Evolutionary conservation across 2,329 filamentous ascomycete genomes (phyloP), one percentile per base, ranked within the genome.

Genomic region (Colletotrichum eremochloae): DNA sequence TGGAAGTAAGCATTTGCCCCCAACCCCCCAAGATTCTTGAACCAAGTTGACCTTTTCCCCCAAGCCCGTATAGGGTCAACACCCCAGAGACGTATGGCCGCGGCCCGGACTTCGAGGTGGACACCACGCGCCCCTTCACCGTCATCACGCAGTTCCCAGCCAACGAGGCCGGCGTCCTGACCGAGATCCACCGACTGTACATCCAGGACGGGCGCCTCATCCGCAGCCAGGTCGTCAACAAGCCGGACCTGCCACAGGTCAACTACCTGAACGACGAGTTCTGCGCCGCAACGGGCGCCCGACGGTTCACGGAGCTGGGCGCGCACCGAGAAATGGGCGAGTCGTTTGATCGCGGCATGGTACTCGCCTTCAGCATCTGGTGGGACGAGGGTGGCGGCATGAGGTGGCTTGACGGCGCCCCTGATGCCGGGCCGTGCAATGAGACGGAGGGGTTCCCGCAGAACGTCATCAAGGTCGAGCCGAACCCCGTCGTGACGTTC

Each of bases 61-160:
- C 31, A 53, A 53, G 50, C 77, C 78, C 82, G 9, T 85, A 84
- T 76, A 75, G 38, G 63, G 75, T 57, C 61, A 40, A 68, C 36
- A 60, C 63, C 44, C 58, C 57, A 18, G 72, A 77, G 48, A 82
- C 77, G 64, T 84, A 82, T 67, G 83, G 82, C 9, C 78, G 78
- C 5, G 78, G 73, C 73, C 24, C 60, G 68, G 50, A 72, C 60
- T 75, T 77, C 69, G 76, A 73, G 3, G 81, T 84, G 63, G 83
- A 84, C 74, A 84, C 81, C 3, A 78, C 76, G 4, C 76, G 77
- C 4, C 79, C 80, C 67, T 82, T 84, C 72, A 84, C 82, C 33
- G 86, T 89, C 67, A 81, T 87, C 7, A 87, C 87, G 0, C 86
- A 87, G 74, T 89, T 88, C 79, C 79, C 83, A 14, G 78, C 81